Evolutionary conservation across 768 basidiomycete genomes (phyloP).

Genomic region (Leccinum ochraceum): DNA sequence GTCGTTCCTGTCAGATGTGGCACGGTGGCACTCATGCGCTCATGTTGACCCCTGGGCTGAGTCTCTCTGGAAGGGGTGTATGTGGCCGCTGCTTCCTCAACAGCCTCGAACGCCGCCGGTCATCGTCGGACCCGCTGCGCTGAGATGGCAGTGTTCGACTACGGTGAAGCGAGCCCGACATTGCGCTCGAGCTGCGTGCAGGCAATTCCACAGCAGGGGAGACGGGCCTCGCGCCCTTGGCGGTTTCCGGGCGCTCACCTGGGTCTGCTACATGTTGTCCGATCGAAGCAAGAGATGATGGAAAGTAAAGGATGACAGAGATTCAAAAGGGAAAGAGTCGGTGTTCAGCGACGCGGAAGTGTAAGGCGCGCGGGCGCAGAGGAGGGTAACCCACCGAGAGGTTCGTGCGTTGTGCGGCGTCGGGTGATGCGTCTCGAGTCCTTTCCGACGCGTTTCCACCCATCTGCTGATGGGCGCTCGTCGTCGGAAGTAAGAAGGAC

Average conservation of each 20-base stretch:
- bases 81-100: constrained; percentile 45
- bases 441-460: constrained; percentile 54
- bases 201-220: constrained; percentile 52
- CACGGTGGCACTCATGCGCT: constrained; percentile 17
- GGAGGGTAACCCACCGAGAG: constrained; percentile 34
- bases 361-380: constrained; percentile 34
- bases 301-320: constrained; percentile 3
- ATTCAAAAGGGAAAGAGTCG: constrained; percentile 15
- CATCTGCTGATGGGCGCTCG: constrained; percentile 45
- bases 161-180: constrained; percentile 41
- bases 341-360: constrained; percentile 31
- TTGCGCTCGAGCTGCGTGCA: constrained; percentile 32
- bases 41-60: constrained; percentile 24
- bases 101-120: constrained; percentile 40
- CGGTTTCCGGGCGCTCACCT: constrained; percentile 17
- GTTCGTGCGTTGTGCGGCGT: constrained; percentile 58
- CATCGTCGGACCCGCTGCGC: constrained; percentile 33
- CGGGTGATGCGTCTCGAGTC: constrained; percentile 48
- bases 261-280: constrained; percentile 21
- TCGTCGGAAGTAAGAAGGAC: constrained; percentile 49
- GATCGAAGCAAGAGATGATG: constrained; percentile 15
- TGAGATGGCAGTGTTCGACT: constrained; percentile 64
- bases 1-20: not conserved
- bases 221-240: constrained; percentile 38
- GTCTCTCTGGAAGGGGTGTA: constrained; percentile 34